Evolutionary conservation across 23 red algal genomes (phyloP), one percentile per base, ranked within the genome.

Genomic region (Gracilaria caudata): DNA sequence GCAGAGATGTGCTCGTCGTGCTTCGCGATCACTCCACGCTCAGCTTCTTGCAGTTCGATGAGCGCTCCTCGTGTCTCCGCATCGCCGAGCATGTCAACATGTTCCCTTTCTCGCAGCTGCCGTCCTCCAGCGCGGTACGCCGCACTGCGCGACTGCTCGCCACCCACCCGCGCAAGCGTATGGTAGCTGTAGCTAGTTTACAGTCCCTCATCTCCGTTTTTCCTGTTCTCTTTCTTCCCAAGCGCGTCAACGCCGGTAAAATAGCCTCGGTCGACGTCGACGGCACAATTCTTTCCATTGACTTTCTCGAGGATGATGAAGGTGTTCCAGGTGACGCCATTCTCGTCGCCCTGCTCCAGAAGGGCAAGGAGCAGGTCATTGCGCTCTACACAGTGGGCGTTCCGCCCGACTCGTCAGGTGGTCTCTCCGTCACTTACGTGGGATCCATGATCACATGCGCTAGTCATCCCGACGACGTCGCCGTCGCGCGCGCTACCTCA

Each of bases 291-390:
- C 76, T 91, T 28, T 71, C 77, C 40, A 80, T 91, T 66, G 77
- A 65, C 24, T 91, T 91, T 45, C 47, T 91, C n/a, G 75, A 82
- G 36, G 87, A 91, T 61, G 87, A 91, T 63, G 77, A 75, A 28
- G 59, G 60, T 26, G 81, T 85, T 39, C 63, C 43, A 6, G 47
- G 36, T 14, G 87, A 68, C 58, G 87, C 87, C 19, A 40, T 91
- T 51, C 74, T 89, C 11, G 75, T 91, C 63, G 87, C 77, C 33
- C 63, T 91, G 46, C 41, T 81, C 57, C 87, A 91, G 77, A 38
- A 75, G 33, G 56, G 63, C 8, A 74, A 75, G 5, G 77, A 54
- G 40, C 87, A 91, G 63, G 34, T 71, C 30, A 70, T 91, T 19
- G 49, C 57, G 32, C 53, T 91, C 40, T 91, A 80, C 53, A 63